Base-by-base conservation (phyloP, 768 basidiomycete genomes). In the Suillus hirtellus region DNA sequence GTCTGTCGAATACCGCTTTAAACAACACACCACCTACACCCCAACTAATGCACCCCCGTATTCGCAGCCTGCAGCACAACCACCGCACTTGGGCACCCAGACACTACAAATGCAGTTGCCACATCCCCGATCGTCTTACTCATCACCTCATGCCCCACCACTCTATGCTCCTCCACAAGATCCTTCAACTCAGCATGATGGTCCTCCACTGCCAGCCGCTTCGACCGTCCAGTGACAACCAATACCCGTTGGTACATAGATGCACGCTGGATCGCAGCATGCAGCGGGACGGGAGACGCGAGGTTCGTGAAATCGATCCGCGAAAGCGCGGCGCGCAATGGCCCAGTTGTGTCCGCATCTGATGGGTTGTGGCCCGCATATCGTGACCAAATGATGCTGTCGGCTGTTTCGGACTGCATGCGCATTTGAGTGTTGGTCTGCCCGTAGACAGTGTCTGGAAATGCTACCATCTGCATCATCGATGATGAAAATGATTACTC, bases 61-160 rank as follows among this genome's bases (percentile, higher is more conserved):
- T 78, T 69, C 69, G 84, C 78, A 62, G 87, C 85, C 75, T 93
- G 92, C 47, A 93, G 63, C 4, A 93, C 90, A 62, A 92, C 79
- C 47, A 92, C 69, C 21, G 84, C 89, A 27, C 66, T 69, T 52
- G 79, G 78, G 8, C 38, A 38, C 3, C 85, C 85, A 3, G 84
- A 80, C 1, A 89, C 80, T 4, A 94, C 84, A 75, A 96, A 85
- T 38, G 89, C 88, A n/a, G 89, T 84, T 3, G 88, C 92, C 14
- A 93, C 89, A 73, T 96, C 93, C 8, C 96, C 96, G 44, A 96
- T 81, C 17, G 94, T 93, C 81, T 89, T 88, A 70, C 83, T 81
- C 67, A 95, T 84, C 17, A 64, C 65, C 37, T 73, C 74, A 34
- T 64, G 37, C n/a, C 61, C 65, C 2, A 60, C 58, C 14, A 65